Evolutionary conservation across 1,284 basidiomycete genomes (phyloP).

Genomic region (Coniophora puteana): DNA sequence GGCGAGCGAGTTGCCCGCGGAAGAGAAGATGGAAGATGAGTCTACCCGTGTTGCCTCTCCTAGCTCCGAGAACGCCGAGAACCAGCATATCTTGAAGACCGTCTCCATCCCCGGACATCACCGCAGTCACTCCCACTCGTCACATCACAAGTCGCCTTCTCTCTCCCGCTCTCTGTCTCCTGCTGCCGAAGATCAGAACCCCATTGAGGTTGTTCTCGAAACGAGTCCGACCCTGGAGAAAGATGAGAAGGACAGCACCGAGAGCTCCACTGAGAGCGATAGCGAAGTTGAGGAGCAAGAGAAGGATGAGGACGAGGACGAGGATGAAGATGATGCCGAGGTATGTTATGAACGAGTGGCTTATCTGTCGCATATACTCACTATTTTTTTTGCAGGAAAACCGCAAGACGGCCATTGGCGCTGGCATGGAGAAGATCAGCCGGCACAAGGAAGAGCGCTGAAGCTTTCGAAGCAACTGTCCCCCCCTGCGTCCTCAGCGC

Average conservation of each 20-base stretch:
- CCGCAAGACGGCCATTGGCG: conserved; percentile 45
- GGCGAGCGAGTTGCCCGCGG: no score
- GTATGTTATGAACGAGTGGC: conserved; percentile 4
- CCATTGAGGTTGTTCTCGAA: neutral
- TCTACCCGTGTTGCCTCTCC: conserved; percentile 1
- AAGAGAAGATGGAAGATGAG: conserved; percentile 9
- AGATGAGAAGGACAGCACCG: neutral
- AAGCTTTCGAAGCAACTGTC: no score
- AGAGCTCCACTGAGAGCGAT: conserved; percentile 17
- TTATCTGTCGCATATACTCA: conserved; percentile 13
- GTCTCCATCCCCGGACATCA: conserved; percentile 1
- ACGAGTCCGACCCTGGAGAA: neutral
- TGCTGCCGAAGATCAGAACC: neutral
- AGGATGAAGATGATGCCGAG: conserved; percentile 36
- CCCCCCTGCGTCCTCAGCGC: no score
- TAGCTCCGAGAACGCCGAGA: neutral
- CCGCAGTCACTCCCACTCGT: neutral
- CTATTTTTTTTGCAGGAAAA: conserved; percentile 22
- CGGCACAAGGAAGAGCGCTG: conserved; percentile 52
- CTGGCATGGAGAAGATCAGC: conserved; percentile 71
- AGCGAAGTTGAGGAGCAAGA: conserved; percentile 26
- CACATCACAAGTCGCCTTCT: conserved; percentile 6
- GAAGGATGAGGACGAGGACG: conserved; percentile 33
- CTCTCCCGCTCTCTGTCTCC: neutral
- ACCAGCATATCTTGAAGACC: neutral